Conservation (phyloP, 192 early-diverging fungal species). For the Linderina pennispora region DNA sequence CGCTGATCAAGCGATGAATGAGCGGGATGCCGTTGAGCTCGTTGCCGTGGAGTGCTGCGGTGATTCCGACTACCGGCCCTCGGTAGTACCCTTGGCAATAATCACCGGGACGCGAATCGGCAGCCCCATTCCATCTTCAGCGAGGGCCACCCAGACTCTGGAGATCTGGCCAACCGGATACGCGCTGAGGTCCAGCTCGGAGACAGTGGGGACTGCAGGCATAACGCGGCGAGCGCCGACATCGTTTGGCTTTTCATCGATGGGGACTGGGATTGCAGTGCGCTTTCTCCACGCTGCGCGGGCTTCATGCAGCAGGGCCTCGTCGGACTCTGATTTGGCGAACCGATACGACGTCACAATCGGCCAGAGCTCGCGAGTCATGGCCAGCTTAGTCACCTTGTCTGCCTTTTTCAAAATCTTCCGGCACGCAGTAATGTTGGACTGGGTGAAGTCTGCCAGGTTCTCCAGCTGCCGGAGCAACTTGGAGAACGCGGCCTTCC, state of each 20-base stretch:
- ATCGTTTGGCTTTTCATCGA: slow-evolving; percentile 2
- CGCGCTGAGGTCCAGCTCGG: slow-evolving; percentile 46
- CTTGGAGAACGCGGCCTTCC: slow-evolving; percentile 18
- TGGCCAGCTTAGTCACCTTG: slow-evolving; percentile 26
- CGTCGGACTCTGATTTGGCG: slow-evolving; percentile 52
- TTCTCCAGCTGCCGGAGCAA: slow-evolving; percentile 21
- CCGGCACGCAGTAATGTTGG: slow-evolving; percentile 56
- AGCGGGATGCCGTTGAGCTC: slow-evolving; percentile 89
- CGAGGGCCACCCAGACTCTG: slow-evolving; percentile 57
- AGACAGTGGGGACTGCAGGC: slow-evolving; percentile 31
- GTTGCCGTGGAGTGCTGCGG: slow-evolving; percentile 87
- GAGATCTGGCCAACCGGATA: slow-evolving; percentile 53
- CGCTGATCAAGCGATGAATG: slow-evolving; percentile 79
- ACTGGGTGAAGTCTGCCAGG: slow-evolving; percentile 49
- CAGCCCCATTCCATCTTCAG: slow-evolving; percentile 55
- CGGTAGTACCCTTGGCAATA: slow-evolving; percentile 61
- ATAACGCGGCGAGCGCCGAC: neutral
- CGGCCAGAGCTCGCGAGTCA: slow-evolving; percentile 50
- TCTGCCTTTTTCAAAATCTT: slow-evolving; percentile 63
- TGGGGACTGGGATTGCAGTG: slow-evolving; percentile 7
- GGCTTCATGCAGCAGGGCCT: slow-evolving; percentile 47
- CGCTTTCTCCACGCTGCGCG: slow-evolving; percentile 39
- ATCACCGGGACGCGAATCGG: slow-evolving; percentile 69
- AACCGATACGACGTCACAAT: slow-evolving; percentile 46
- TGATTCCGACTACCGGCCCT: slow-evolving; percentile 59